phyloP scores from a whole-genome alignment of 192 early-diverging fungal genomes.

The Phlyctochytrium planicorne region DNA sequence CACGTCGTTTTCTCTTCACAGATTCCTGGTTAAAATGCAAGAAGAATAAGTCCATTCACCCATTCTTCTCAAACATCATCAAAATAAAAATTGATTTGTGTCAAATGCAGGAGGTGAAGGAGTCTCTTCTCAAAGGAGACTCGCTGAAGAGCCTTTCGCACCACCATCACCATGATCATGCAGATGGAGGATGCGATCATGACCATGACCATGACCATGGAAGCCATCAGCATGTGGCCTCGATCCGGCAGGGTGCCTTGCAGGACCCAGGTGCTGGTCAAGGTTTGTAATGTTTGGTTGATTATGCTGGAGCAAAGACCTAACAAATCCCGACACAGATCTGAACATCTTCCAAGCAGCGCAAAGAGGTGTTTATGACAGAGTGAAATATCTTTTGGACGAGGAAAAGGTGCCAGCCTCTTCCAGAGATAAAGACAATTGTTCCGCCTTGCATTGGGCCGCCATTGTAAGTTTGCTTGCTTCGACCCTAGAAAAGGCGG shows the following conservation, averaged over 20 bases:
- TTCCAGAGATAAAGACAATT: slow-evolving; percentile 65
- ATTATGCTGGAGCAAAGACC: too few relatives aligned
- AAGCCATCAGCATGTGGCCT: not conserved
- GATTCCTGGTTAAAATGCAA: not conserved
- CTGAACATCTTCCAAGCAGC: slow-evolving; percentile 69
- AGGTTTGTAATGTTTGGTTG: not conserved
- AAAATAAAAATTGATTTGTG: not conserved
- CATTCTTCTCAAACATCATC: not conserved
- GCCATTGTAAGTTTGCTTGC: slow-evolving; percentile 49
- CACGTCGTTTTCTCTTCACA: not conserved
- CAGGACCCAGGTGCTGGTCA: not conserved
- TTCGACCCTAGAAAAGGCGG: not conserved
- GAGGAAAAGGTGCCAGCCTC: slow-evolving; percentile 45
- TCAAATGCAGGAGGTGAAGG: not conserved
- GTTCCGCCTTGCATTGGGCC: slow-evolving; percentile 84
- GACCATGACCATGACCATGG: not conserved
- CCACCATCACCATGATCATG: not conserved
- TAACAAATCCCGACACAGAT: slow-evolving; percentile 17
- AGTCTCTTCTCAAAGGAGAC: not conserved
- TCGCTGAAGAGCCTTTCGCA: not conserved
- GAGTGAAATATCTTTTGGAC: slow-evolving; percentile 59
- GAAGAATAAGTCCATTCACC: not conserved
- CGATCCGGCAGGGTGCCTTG: not conserved
- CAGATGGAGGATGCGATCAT: not conserved
- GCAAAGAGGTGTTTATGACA: slow-evolving; percentile 63